Percentiles rank a stretch among this genome's conserved stretches.
phyloP scores from a whole-genome alignment of 495 filamentous ascomycete genomes.

The Pseudevernia furfuracea region DNA sequence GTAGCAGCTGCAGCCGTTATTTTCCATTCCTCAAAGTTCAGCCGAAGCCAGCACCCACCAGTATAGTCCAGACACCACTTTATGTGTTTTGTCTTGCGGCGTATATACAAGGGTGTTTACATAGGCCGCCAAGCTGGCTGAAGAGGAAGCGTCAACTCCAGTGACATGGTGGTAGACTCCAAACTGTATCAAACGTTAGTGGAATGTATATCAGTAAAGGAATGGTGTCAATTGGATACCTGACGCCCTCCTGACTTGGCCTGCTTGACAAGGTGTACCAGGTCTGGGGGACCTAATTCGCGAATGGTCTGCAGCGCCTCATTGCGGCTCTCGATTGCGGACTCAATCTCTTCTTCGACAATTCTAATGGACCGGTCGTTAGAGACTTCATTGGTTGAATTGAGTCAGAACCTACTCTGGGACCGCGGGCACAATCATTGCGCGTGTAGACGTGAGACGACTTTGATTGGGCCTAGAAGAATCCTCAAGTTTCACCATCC shows the following conservation, averaged over 20 bases:
- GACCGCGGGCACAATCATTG: slow-evolving; percentile 82
- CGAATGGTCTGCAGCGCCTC: slow-evolving; percentile 75
- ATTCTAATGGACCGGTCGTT: slow-evolving; percentile 51
- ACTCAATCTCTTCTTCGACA: slow-evolving; percentile 80
- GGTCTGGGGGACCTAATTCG: slow-evolving; percentile 89
- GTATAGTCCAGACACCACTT: slow-evolving; percentile 88
- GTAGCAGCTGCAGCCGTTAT: slow-evolving; percentile 63
- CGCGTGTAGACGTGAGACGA: slow-evolving; percentile 25
- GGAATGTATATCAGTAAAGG: slow-evolving; percentile 1
- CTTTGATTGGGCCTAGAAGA: neutral
- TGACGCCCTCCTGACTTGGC: slow-evolving; percentile 49
- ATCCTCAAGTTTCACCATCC: neutral
- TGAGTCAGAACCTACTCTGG: slow-evolving; percentile 61
- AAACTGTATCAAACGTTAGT: slow-evolving; percentile 41
- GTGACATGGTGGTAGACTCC: slow-evolving; percentile 98
- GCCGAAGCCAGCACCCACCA: slow-evolving; percentile 50
- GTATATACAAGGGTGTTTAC: slow-evolving; percentile 95
- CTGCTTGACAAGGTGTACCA: slow-evolving; percentile 91
- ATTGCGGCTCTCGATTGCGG: slow-evolving; percentile 82
- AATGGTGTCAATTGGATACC: slow-evolving; percentile 29
- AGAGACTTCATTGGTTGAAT: slow-evolving; percentile 1
- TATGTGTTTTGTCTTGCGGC: slow-evolving; percentile 75
- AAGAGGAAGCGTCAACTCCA: slow-evolving; percentile 93
- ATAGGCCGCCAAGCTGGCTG: slow-evolving; percentile 91
- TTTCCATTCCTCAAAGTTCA: neutral